phyloP scores from a whole-genome alignment of 2,329 filamentous ascomycete species.

The Hypoxylon sp. region DNA sequence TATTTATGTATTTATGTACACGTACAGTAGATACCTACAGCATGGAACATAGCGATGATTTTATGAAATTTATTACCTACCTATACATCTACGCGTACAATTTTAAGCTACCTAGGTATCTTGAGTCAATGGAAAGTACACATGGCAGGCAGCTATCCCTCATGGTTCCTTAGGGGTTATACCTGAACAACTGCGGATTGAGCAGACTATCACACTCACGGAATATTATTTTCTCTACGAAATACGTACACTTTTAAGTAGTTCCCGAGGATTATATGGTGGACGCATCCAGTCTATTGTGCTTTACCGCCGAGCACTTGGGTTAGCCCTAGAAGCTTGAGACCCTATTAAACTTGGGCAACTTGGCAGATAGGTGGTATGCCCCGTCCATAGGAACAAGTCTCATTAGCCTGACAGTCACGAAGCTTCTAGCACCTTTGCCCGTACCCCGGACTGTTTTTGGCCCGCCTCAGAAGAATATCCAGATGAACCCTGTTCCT shows the following conservation, averaged over 20 bases:
- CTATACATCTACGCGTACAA: not conserved
- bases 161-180: too few relatives aligned
- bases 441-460: not conserved
- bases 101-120: too few relatives aligned
- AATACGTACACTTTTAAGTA: too few relatives aligned
- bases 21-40: constrained; percentile 12
- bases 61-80: not conserved
- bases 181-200: too few relatives aligned
- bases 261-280: too few relatives aligned
- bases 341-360: not conserved
- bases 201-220: too few relatives aligned
- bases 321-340: not conserved
- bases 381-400: not conserved
- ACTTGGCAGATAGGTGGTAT: not conserved
- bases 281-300: too few relatives aligned
- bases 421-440: not conserved
- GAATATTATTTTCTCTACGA: too few relatives aligned
- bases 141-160: too few relatives aligned
- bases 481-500: constrained; percentile 3
- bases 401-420: not conserved
- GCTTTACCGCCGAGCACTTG: not conserved
- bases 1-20: constrained; percentile 7
- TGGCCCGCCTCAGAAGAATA: constrained; percentile 5
- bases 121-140: too few relatives aligned
- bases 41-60: constrained; percentile 10